phyloP scores from a whole-genome alignment of 192 early-diverging fungal species.

The Dissophora globulifera region DNA sequence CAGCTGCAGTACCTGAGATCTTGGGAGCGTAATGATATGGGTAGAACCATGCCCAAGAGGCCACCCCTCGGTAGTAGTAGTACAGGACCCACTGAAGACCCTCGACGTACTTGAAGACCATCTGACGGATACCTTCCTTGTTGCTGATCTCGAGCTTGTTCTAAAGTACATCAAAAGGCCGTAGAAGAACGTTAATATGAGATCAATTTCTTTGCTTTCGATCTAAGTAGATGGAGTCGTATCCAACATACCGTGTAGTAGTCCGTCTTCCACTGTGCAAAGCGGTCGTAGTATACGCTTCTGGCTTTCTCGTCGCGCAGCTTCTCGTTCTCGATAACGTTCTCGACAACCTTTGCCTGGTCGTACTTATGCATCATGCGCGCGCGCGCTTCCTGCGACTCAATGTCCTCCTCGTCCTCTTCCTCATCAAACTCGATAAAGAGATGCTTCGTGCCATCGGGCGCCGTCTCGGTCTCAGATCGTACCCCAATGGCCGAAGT shows the following conservation, averaged over 20 bases:
- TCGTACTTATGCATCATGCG: constrained; percentile 68
- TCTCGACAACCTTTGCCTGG: constrained; percentile 59
- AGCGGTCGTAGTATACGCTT: constrained; percentile 81
- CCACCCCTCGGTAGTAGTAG: constrained; percentile 97
- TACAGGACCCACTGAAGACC: constrained; percentile 98
- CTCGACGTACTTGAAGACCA: constrained; percentile 85
- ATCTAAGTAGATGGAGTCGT: no score
- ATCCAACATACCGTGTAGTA: constrained; percentile 63
- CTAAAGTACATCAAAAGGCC: constrained; percentile 7
- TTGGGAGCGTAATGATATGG: constrained; percentile 98
- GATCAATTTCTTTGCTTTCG: no score
- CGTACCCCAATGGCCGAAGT: constrained; percentile 58
- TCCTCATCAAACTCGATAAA: constrained; percentile 59
- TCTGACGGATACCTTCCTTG: constrained; percentile 57
- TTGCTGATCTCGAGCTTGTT: constrained; percentile 54
- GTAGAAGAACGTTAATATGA: constrained; percentile 13
- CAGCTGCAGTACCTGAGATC: constrained; percentile 76
- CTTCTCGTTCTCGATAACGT: constrained; percentile 58
- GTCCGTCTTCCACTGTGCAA: constrained; percentile 69
- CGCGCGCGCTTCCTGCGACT: constrained; percentile 60
- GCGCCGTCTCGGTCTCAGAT: constrained; percentile 37
- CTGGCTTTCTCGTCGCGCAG: constrained; percentile 66
- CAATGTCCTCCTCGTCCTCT: constrained; percentile 56
- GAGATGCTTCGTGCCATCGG: constrained; percentile 52
- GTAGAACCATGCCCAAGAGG: constrained; percentile 99